Conservation (phyloP, 2,329 filamentous ascomycete species). For the Trichoderma hamatum region DNA sequence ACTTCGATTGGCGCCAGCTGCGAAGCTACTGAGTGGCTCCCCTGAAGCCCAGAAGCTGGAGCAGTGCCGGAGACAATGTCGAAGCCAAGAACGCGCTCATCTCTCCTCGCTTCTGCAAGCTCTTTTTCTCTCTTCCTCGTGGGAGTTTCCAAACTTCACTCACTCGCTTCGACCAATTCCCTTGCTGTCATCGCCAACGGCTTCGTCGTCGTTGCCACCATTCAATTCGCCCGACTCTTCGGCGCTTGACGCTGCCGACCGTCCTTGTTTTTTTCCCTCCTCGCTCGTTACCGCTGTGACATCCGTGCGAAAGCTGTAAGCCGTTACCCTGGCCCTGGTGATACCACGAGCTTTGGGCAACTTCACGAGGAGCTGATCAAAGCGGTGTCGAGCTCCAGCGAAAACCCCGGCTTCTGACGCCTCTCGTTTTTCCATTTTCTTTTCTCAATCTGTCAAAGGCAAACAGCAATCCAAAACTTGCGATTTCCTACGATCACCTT, state of each 20-base stretch:
- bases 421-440: slow-evolving; percentile 12
- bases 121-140: background rate
- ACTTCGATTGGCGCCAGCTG: slow-evolving; percentile 24
- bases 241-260: slow-evolving; percentile 25
- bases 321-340: slow-evolving; percentile 23
- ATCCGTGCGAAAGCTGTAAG: slow-evolving; percentile 22
- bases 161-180: slow-evolving; percentile 4
- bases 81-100: slow-evolving; percentile 17
- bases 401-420: slow-evolving; percentile 10
- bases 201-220: background rate
- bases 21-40: slow-evolving; percentile 19
- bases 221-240: slow-evolving; percentile 1
- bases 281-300: slow-evolving; percentile 17
- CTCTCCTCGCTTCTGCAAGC: slow-evolving; percentile 3
- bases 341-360: slow-evolving; percentile 24
- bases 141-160: slow-evolving; percentile 15
- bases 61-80: slow-evolving; percentile 11
- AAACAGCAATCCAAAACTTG: background rate
- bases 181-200: slow-evolving; percentile 1
- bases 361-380: slow-evolving; percentile 24
- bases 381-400: slow-evolving; percentile 24
- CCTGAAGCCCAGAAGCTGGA: slow-evolving; percentile 26
- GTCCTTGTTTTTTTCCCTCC: slow-evolving; percentile 4
- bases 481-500: background rate
- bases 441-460: slow-evolving; percentile 21